These are phyloP conservation scores for Podila clonocystis DNA, from an alignment of 192 early-diverging fungal species.

Conservation along the genomic window DNA sequence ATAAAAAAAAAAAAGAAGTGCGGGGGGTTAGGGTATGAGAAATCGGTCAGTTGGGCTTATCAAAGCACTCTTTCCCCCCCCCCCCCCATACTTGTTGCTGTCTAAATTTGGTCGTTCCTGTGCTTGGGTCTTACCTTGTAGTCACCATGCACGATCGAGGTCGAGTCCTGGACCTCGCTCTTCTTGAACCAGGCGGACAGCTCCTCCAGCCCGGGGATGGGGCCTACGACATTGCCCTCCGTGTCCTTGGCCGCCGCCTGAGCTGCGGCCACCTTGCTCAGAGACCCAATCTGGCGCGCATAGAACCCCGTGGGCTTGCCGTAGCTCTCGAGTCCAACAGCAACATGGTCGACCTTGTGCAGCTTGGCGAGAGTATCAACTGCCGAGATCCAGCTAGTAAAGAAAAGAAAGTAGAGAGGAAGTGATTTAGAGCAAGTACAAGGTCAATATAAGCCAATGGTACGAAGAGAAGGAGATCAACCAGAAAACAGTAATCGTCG, in stretches of 20 bases:
- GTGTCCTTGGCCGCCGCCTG: constrained; percentile 77
- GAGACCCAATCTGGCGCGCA: constrained; percentile 80
- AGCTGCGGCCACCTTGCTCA: constrained; percentile 68
- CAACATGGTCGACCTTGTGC: constrained; percentile 75
- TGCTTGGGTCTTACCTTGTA: constrained; percentile 69
- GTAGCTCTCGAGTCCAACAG: constrained; percentile 75
- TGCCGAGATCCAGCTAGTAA: constrained; percentile 70
- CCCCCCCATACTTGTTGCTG: no score
- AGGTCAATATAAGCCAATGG: background rate
- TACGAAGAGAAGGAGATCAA: no score
- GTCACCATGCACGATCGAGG: constrained; percentile 92
- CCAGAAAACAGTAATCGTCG: no score
- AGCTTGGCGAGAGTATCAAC: constrained; percentile 83
- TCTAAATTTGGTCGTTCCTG: background rate
- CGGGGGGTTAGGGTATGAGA: background rate
- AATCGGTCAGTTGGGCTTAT: no score
- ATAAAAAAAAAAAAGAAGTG: background rate
- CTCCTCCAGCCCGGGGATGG: constrained; percentile 73
- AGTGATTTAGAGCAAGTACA: background rate
- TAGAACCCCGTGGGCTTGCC: constrained; percentile 82
- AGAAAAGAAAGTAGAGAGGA: background rate
- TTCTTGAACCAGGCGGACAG: constrained; percentile 79
- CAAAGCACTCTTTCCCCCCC: no score
- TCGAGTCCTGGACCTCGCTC: constrained; percentile 76
- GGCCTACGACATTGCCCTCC: constrained; percentile 66